Base-by-base conservation (phyloP, 169 alveolate genomes). In the Besnoitia besnoiti region DNA sequence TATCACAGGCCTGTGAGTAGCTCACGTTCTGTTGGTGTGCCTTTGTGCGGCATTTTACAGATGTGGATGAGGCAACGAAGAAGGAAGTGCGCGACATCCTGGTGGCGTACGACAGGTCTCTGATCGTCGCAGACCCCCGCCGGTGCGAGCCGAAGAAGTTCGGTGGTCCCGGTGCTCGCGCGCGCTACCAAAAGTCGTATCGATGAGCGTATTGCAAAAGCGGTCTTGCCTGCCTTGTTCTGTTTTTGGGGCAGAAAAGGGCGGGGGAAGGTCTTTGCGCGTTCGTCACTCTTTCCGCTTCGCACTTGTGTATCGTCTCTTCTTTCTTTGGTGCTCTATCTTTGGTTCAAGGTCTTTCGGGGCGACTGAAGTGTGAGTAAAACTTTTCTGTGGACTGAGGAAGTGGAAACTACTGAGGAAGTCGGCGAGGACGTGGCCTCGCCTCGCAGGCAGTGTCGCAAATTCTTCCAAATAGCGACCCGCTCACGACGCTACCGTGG, bases 151-250 rank as follows among this genome's bases (percentile, higher is more conserved):
- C 99, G 90, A 99, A 99, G 99, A 99, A 99, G 96, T 99, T 97
- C 96, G 99, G 99, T 61, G 99, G 99, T 95, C 97, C 97, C 84
- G 99, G 99, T 90, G 99, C 99, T 67, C 99, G 99, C 95, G 98
- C 99, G 84, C 97, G 99, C 93, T 97, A 96, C 96, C 99, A 99
- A 97, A 99, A 99, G 97, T 98, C 99, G 51, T 99, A 99, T 98
- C 99, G 99, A 95, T 98, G 94, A 97, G 91, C 49, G 50, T 42
- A 0, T 24, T 67, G 47, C 44, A 67, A 44, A 44, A 33, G 10
- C 5, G 19, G 12, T n/a, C 80, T 33, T n/a, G 80, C 21, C 80
- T n/a, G 40, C 44, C 80, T 0, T 67, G 80, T 67, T 35, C 46
- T 27, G 80, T 67, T 67, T 67, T 67, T 44, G 21, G 80, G 33